Conservation (phyloP, 2,329 filamentous ascomycete genomes). For the Cladosporium sp. region DNA sequence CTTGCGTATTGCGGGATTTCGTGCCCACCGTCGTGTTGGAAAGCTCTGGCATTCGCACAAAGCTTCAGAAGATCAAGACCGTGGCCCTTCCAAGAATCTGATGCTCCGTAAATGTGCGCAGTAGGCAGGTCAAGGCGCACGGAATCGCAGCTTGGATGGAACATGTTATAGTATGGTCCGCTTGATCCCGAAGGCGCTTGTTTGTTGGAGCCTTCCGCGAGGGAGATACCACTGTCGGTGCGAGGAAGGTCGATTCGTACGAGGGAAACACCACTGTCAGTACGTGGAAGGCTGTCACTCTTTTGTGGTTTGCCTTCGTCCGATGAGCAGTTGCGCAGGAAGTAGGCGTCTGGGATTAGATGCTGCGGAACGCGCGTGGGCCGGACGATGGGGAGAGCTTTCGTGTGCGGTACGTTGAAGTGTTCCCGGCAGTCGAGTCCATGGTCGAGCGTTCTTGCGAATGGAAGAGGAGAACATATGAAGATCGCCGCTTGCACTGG, state of each 20-base stretch:
- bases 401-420: not conserved
- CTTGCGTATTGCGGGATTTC: not conserved
- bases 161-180: not conserved
- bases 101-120: not conserved
- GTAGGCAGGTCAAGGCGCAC: not conserved
- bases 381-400: not conserved
- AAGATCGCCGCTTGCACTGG: not conserved
- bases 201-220: not conserved
- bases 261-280: not conserved
- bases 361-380: not conserved
- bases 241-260: not conserved
- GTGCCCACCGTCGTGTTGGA: not conserved
- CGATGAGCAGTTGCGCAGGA: not conserved
- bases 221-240: not conserved
- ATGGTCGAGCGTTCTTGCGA: not conserved
- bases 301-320: not conserved
- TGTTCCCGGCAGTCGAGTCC: not conserved
- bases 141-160: not conserved
- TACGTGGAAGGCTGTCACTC: not conserved
- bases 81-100: not conserved
- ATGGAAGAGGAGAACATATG: not conserved
- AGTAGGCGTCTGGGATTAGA: not conserved
- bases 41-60: not conserved
- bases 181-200: not conserved
- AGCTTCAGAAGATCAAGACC: not conserved